These are phyloP conservation scores for Heliocybe sulcata DNA, from an alignment of 1,284 basidiomycete species.

Conservation along the genomic window DNA sequence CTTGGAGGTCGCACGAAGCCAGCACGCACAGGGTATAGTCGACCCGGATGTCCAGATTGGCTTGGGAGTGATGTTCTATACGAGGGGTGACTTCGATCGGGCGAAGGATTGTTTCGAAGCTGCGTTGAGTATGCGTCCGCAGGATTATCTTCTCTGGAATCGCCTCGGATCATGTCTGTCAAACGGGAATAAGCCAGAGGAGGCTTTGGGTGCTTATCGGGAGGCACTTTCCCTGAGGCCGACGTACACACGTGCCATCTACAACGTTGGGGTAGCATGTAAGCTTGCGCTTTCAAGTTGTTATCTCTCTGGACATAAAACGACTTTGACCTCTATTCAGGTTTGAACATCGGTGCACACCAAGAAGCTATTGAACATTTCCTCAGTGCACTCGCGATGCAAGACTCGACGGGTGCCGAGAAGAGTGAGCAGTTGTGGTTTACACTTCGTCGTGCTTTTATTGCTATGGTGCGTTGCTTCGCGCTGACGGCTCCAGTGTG, in stretches of 20 bases:
- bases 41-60: conserved; percentile 95
- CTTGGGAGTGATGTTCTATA: conserved; percentile 92
- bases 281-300: conserved; percentile 19
- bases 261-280: conserved; percentile 97
- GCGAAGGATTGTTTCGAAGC: conserved; percentile 90
- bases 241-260: conserved; percentile 95
- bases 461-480: conserved; percentile 61
- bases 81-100: conserved; percentile 68
- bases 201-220: conserved; percentile 92
- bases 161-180: conserved; percentile 92
- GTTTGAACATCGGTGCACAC: conserved; percentile 92
- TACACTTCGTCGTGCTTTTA: conserved; percentile 82
- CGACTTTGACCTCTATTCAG: conserved; percentile 26
- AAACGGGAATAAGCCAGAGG: conserved; percentile 92
- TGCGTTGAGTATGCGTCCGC: conserved; percentile 74
- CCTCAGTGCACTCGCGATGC: conserved; percentile 85
- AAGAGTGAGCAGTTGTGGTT: conserved; percentile 87
- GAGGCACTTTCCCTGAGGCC: conserved; percentile 92
- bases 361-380: conserved; percentile 98
- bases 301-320: background rate
- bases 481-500: conserved; percentile 2
- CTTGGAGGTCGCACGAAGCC: conserved; percentile 77
- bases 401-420: conserved; percentile 53
- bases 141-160: conserved; percentile 98
- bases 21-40: conserved; percentile 63